Evolutionary conservation across 495 filamentous ascomycete genomes (phyloP).

Genomic region (Sordaria brevicollis): DNA sequence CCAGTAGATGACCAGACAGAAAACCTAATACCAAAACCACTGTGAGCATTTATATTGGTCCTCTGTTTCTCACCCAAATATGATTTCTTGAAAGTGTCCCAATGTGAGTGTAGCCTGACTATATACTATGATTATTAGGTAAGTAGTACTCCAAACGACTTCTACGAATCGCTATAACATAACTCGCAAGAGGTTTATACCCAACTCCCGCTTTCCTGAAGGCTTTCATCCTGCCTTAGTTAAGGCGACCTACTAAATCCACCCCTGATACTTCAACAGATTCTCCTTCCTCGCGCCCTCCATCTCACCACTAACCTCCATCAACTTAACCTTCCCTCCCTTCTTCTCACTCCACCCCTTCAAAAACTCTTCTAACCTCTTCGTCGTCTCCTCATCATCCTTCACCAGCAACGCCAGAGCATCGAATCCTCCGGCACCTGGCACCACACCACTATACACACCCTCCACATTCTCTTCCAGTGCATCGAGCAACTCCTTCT

Average conservation of each 20-base stretch:
- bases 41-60: background rate
- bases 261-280: conserved; percentile 49
- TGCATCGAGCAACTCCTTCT: conserved; percentile 75
- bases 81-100: background rate
- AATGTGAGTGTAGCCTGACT: too few species aligned
- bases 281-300: conserved; percentile 68
- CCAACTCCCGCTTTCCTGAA: background rate
- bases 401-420: conserved; percentile 71
- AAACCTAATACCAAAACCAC: background rate
- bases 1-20: background rate
- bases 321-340: conserved; percentile 61
- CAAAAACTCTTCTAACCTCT: conserved; percentile 52
- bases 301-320: conserved; percentile 79
- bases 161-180: background rate
- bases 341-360: conserved; percentile 54
- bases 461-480: conserved; percentile 56
- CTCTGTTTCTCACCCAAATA: background rate
- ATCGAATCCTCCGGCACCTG: conserved; percentile 91
- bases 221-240: background rate
- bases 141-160: background rate
- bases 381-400: conserved; percentile 59
- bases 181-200: background rate
- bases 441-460: conserved; percentile 84
- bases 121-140: background rate
- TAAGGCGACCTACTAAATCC: conserved; percentile 32